Conservation (phyloP, 1,284 basidiomycete genomes). For the Moesziomyces antarcticus region DNA sequence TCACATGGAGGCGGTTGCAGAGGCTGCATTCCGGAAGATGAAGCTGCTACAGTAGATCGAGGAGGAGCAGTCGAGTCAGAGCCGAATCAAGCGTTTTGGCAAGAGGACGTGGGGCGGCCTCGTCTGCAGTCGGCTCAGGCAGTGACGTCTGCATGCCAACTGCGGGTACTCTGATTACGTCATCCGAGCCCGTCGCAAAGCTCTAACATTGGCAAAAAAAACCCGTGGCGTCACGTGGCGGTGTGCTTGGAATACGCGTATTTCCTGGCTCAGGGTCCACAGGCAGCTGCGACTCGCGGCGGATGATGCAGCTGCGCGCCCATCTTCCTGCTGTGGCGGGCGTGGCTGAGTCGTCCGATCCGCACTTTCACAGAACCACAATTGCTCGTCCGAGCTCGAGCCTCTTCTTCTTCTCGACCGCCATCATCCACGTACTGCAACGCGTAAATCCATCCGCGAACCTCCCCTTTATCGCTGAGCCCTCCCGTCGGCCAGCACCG, state of each 20-base stretch:
- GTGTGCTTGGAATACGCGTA: background rate
- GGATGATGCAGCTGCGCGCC: background rate
- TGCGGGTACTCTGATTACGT: background rate
- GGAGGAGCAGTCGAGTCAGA: too few relatives aligned
- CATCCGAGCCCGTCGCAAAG: background rate
- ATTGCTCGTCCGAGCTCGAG: too few relatives aligned
- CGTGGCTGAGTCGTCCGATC: background rate
- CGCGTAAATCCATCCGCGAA: background rate
- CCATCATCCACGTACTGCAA: background rate
- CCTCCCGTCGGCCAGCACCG: background rate
- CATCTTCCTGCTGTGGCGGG: background rate
- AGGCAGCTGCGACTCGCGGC: too few relatives aligned
- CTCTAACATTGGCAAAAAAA: background rate
- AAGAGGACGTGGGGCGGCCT: too few relatives aligned
- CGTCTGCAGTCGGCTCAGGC: too few relatives aligned
- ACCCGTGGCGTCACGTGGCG: background rate
- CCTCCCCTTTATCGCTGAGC: background rate
- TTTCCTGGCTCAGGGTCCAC: background rate
- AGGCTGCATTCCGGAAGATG: background rate
- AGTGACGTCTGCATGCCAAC: too few relatives aligned
- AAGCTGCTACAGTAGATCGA: background rate
- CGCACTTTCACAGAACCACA: slow-evolving; percentile 7
- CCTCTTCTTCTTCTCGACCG: background rate
- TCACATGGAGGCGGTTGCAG: too few relatives aligned
- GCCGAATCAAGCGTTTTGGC: too few relatives aligned